phyloP scores from a whole-genome alignment of 257 asterid species.

The Rhazya stricta region DNA sequence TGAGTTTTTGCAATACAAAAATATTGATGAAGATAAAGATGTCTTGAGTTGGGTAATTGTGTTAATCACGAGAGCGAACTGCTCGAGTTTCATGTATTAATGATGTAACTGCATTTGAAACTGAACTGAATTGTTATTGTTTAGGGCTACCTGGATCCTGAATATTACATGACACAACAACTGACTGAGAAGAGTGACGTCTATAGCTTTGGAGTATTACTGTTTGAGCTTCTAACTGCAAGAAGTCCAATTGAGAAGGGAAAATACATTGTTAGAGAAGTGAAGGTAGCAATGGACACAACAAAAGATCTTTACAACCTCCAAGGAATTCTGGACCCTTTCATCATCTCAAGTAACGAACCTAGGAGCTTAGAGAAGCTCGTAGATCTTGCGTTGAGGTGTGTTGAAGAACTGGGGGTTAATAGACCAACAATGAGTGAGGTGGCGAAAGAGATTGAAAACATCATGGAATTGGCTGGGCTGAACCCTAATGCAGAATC shows the following conservation, averaged over 20 bases:
- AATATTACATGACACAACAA: constrained; percentile 85
- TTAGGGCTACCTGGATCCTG: too few relatives aligned
- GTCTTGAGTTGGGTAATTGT: not conserved
- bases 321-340: constrained; percentile 60
- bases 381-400: constrained; percentile 58
- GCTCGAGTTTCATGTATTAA: not conserved
- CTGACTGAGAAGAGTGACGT: constrained; percentile 90
- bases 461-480: constrained; percentile 63
- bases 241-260: constrained; percentile 72
- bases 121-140: not conserved
- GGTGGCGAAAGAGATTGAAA: constrained; percentile 78
- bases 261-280: constrained; percentile 63
- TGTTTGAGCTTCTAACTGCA: constrained; percentile 62
- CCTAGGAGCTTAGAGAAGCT: constrained; percentile 63
- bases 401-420: constrained; percentile 56
- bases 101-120: not conserved
- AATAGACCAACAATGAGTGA: constrained; percentile 68
- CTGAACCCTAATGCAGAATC: constrained; percentile 72
- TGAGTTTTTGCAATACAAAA: not conserved
- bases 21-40: not conserved
- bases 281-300: constrained; percentile 53
- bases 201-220: constrained; percentile 71
- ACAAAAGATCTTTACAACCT: constrained; percentile 61
- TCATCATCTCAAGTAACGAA: constrained; percentile 37
- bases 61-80: not conserved